Evolutionary conservation across 805 yeast species (phyloP).

Genomic region (Schizosaccharomyces osmophilus): DNA sequence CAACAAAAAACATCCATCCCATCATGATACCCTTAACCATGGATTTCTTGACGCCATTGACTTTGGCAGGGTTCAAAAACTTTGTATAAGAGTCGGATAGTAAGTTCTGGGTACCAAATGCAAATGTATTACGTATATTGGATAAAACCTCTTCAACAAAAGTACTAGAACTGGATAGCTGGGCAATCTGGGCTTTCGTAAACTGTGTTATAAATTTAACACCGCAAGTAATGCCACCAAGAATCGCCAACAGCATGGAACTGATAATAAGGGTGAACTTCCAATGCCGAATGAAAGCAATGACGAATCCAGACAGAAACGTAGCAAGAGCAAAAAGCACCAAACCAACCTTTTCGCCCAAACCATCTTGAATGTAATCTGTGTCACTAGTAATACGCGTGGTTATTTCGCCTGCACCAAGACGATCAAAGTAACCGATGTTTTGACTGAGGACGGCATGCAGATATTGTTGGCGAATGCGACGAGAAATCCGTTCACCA

Average conservation of each 20-base stretch:
- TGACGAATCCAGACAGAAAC: slow-evolving; percentile 17
- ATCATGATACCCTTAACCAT: slow-evolving; percentile 14
- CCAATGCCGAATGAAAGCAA: slow-evolving; percentile 17
- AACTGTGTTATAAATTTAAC: slow-evolving; percentile 11
- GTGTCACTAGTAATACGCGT: slow-evolving; percentile 21
- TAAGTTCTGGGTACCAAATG: slow-evolving; percentile 19
- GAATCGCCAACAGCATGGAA: slow-evolving; percentile 14
- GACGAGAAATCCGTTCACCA: slow-evolving; percentile 19
- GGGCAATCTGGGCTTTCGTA: slow-evolving; percentile 6
- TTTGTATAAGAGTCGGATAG: slow-evolving; percentile 14
- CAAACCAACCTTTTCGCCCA: slow-evolving; percentile 19
- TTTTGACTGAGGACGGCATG: slow-evolving; percentile 18
- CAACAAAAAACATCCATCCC: slow-evolving; percentile 16
- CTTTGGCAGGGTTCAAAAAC: slow-evolving; percentile 11
- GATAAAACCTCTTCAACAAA: slow-evolving; percentile 21
- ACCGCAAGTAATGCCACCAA: slow-evolving; percentile 12
- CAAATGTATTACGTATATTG: slow-evolving; percentile 19
- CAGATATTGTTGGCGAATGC: slow-evolving; percentile 17
- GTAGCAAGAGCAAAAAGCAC: slow-evolving; percentile 18
- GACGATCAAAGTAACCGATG: slow-evolving; percentile 19
- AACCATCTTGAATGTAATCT: slow-evolving; percentile 19
- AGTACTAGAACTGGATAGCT: slow-evolving; percentile 9
- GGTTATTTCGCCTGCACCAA: slow-evolving; percentile 21
- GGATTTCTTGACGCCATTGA: slow-evolving; percentile 11
- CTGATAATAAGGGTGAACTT: slow-evolving; percentile 16